Evolutionary conservation across 2,329 filamentous ascomycete species (phyloP), one percentile per base, ranked within the genome.

Genomic region (Daldinia sp.): DNA sequence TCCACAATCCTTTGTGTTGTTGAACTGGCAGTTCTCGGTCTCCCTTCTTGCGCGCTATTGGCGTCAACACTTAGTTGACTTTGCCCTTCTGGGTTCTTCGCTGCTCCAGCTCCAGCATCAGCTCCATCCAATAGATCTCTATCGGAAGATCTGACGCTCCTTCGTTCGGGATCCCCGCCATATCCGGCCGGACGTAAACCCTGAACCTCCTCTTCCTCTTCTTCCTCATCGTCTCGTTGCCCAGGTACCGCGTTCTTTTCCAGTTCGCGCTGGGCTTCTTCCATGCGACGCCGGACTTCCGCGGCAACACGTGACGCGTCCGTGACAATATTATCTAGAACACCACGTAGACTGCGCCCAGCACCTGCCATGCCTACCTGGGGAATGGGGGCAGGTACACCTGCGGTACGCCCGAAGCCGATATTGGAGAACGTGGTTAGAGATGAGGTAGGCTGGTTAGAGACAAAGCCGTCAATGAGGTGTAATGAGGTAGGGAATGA

Each of bases 241-340:
- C 85, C 79, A 1, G 85, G 85, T n/a, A 89, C 78, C 0, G 90
- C 90, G 63, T 93, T 94, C 77, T 89, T 90, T 77, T 97, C 94
- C 68, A 97, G 80, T 74, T 98, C 94, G 70, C 88, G 89, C 77
- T 97, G 94, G 2, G 94, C 94, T 75, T 99, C 95, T 66, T 99
- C 94, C 90, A 98, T 97, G 43, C 94, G 85, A 71, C 94, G 87
- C 68, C 91, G 85, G 52, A 99, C 94, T 76, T 99, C 95, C 0
- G 90, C 92, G 0, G 95, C 95, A 61, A 98, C 94, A 30, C 94
- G 90, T 89, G 98, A 97, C 39, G 95, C 95, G 74, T 99, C 95
- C 1, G 91, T 96, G 67, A 98, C 95, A 71, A 99, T 98, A 71
- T 96, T 97, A 79, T 99, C 95, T 35, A 99, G 82, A 61, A 99